Percentiles rank a stretch among this genome's conserved stretches.
phyloP scores from a whole-genome alignment of 1,284 basidiomycete genomes.

The Pascua guehoae region DNA sequence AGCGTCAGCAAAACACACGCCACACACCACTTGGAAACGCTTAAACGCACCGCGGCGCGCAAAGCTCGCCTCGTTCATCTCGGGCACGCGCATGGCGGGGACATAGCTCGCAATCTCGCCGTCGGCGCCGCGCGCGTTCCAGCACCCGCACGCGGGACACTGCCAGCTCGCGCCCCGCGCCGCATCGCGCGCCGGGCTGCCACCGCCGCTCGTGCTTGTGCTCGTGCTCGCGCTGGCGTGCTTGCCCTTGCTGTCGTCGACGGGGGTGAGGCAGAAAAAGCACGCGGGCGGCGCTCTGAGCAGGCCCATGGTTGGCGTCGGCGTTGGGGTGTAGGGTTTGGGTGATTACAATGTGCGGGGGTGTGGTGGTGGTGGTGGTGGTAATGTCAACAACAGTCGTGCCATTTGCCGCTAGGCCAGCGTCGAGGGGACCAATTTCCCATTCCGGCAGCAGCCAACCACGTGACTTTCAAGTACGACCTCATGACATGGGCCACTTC shows the following conservation, averaged over 20 bases:
- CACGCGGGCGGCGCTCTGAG: conserved; percentile 31
- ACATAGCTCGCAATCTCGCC: conserved; percentile 77
- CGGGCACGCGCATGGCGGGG: conserved; percentile 79
- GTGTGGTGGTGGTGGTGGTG: neutral
- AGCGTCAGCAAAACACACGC: neutral
- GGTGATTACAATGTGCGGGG: neutral
- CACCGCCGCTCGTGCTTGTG: conserved; percentile 34
- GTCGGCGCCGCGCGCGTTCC: conserved; percentile 42
- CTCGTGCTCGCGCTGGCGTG: conserved; percentile 10
- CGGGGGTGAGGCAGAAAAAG: conserved; percentile 42
- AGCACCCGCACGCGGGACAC: conserved; percentile 42
- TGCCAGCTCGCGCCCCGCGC: conserved; percentile 30
- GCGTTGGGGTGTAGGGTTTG: no score
- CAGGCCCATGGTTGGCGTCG: conserved; percentile 6
- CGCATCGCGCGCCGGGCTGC: conserved; percentile 22
- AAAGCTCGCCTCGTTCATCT: conserved; percentile 67
- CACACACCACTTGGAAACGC: no score
- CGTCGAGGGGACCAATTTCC: neutral
- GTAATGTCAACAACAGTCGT: neutral
- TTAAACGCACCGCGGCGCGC: conserved; percentile 63
- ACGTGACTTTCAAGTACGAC: neutral
- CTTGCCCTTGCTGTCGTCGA: neutral
- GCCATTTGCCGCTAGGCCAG: neutral
- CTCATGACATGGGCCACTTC: neutral
- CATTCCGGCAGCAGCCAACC: neutral